A percentile compares a stretch with the other conserved stretches of the same genome.
Conservation (phyloP, 2,329 filamentous ascomycete genomes). For the Stenocarpella maydis region DNA sequence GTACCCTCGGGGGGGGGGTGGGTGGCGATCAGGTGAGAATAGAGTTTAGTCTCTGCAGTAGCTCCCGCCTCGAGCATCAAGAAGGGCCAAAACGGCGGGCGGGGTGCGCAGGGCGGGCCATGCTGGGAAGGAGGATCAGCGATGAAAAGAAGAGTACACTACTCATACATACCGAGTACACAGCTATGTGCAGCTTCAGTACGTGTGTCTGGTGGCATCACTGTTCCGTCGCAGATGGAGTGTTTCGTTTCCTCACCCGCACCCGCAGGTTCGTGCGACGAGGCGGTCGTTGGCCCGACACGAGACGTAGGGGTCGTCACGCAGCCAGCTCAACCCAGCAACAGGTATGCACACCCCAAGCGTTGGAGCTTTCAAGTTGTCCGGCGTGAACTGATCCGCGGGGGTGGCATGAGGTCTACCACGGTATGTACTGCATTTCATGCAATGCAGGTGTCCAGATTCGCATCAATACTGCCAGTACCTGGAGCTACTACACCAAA, state of each 20-base stretch:
- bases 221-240: not conserved
- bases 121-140: not conserved
- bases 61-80: constrained; percentile 16
- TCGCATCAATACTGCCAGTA: not conserved
- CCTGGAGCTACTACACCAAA: not conserved
- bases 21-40: constrained; percentile 18
- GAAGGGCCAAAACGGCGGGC: constrained; percentile 11
- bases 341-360: not conserved
- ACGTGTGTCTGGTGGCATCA: not conserved
- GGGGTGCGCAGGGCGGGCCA: not conserved
- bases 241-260: not conserved
- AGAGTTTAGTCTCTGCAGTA: constrained; percentile 26
- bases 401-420: not conserved
- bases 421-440: too few species aligned
- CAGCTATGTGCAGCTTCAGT: too few species aligned
- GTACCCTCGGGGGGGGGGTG: too few species aligned
- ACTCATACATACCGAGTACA: too few species aligned
- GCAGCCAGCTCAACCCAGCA: too few species aligned
- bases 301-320: constrained; percentile 16
- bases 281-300: not conserved
- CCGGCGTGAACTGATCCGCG: constrained; percentile 6
- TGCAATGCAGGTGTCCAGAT: not conserved
- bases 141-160: not conserved
- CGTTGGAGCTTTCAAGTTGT: not conserved
- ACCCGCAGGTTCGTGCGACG: not conserved